phyloP scores from a whole-genome alignment of 108 stramenopile genomes.

The Hondaea fermentalgiana region DNA sequence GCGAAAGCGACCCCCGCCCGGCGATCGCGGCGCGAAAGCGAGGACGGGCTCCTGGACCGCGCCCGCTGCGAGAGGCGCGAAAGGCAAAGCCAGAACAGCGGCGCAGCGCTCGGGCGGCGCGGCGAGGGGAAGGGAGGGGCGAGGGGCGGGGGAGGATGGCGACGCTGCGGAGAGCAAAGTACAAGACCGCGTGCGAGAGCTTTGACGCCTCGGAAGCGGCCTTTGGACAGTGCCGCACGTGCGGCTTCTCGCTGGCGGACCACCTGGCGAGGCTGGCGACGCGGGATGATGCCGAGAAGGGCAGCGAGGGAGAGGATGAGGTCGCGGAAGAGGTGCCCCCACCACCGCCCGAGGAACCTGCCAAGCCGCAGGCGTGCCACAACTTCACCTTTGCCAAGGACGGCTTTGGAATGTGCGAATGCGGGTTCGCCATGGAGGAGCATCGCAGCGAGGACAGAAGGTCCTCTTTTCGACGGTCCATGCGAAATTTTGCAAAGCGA shows the following conservation, averaged over 20 bases:
- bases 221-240: neutral
- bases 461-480: neutral
- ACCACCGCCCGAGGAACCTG: neutral
- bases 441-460: neutral
- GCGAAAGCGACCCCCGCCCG: too few relatives aligned
- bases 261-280: neutral
- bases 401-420: neutral
- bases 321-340: neutral
- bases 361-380: neutral
- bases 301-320: neutral
- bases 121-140: too few relatives aligned
- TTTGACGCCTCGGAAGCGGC: neutral
- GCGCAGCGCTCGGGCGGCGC: too few relatives aligned
- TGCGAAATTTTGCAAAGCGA: neutral
- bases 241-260: neutral
- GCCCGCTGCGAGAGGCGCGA: too few relatives aligned
- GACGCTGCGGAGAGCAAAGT: too few relatives aligned
- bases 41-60: too few relatives aligned
- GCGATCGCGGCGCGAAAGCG: too few relatives aligned
- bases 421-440: conserved; percentile 4
- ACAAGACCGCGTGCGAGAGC: neutral
- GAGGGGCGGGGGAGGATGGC: too few relatives aligned
- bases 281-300: neutral
- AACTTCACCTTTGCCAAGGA: neutral
- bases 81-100: too few relatives aligned